Evolutionary conservation across 2,329 filamentous ascomycete species (phyloP).

Genomic region (Endothia cerciana): DNA sequence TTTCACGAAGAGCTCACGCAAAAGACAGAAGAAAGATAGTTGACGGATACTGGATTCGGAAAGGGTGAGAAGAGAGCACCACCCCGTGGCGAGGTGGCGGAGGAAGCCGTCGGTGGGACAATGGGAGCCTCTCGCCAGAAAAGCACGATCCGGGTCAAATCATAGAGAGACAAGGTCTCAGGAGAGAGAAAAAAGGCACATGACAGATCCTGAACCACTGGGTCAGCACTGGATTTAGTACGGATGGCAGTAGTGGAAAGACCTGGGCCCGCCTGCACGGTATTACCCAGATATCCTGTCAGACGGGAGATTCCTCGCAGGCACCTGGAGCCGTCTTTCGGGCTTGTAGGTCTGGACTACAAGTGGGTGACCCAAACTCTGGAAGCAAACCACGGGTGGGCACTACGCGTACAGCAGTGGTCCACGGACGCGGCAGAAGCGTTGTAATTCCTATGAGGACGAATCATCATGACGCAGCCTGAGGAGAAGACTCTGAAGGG

Average conservation of each 20-base stretch:
- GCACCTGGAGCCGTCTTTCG: neutral
- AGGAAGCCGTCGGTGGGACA: neutral
- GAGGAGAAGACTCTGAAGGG: neutral
- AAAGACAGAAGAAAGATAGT: neutral
- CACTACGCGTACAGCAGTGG: neutral
- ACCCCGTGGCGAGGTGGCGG: neutral
- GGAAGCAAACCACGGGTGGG: neutral
- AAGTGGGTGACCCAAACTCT: neutral
- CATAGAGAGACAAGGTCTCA: neutral
- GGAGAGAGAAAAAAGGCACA: neutral
- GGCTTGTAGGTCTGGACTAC: neutral
- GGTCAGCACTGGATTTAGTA: neutral
- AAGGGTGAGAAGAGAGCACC: neutral
- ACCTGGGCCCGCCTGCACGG: neutral
- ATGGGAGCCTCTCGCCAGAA: neutral
- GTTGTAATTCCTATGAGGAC: neutral
- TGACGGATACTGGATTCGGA: neutral
- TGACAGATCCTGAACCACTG: neutral
- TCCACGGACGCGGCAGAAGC: neutral
- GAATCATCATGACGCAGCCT: slow-evolving; percentile 10
- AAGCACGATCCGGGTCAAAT: neutral
- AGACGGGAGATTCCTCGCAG: neutral
- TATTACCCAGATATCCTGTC: neutral
- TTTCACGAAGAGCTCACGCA: too few relatives aligned
- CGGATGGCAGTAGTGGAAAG: neutral